A percentile compares a stretch with the other conserved stretches of the same genome.
These are phyloP conservation scores for Stachybotrys chlorohalonatus DNA, from an alignment of 2,329 filamentous ascomycete genomes.

Conservation along the genomic window DNA sequence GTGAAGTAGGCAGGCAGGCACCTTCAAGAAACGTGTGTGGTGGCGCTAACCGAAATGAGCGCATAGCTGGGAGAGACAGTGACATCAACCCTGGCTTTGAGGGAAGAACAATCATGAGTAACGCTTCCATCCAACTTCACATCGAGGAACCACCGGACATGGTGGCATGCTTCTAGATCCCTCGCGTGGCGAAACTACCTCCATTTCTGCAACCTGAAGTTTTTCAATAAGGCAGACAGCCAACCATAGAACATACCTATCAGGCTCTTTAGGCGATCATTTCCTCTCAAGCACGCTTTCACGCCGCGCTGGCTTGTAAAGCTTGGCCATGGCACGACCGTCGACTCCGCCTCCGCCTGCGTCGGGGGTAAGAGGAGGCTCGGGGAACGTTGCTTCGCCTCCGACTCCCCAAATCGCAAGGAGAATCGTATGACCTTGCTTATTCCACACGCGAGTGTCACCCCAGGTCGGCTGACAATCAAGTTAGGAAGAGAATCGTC, in stretches of 20 bases:
- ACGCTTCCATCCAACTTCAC: background rate
- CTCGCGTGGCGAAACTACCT: too few relatives aligned
- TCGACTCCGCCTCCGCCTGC: conserved; percentile 33
- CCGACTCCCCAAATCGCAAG: conserved; percentile 45
- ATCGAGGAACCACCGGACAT: background rate
- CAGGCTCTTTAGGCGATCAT: background rate
- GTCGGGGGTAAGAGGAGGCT: conserved; percentile 10
- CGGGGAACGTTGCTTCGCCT: conserved; percentile 27
- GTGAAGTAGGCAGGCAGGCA: too few relatives aligned
- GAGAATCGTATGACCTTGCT: conserved; percentile 37
- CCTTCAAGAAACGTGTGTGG: background rate
- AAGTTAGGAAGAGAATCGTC: conserved; percentile 69
- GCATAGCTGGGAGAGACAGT: background rate
- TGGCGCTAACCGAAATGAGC: background rate
- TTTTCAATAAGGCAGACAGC: background rate
- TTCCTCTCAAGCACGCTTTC: too few relatives aligned
- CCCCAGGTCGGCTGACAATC: conserved; percentile 2
- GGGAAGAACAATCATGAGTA: background rate
- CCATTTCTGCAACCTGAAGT: too few relatives aligned
- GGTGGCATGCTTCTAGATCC: background rate
- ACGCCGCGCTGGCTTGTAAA: background rate
- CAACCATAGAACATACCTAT: background rate
- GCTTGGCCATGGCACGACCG: conserved; percentile 33
- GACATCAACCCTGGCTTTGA: background rate
- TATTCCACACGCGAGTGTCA: background rate